Evolutionary conservation across 2,329 filamentous ascomycete species (phyloP).

Genomic region (Aschersonia sp.): DNA sequence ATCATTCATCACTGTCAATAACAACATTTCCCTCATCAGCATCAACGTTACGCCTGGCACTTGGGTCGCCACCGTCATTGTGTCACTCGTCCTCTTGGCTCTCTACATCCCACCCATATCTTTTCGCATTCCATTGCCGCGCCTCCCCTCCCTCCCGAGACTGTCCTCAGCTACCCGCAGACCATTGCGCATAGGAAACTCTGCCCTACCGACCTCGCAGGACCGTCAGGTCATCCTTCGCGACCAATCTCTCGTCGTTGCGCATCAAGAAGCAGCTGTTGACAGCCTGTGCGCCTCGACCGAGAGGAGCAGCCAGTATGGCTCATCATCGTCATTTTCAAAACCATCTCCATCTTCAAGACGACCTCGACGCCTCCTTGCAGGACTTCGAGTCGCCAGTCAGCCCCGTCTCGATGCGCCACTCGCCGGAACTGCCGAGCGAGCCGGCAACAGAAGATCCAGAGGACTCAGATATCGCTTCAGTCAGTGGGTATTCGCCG

Average conservation of each 20-base stretch:
- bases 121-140: constrained; percentile 15
- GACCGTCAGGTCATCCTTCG: constrained; percentile 15
- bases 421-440: constrained; percentile 18
- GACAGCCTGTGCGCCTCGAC: no score
- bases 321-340: neutral
- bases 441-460: constrained; percentile 19
- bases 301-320: no score
- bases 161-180: constrained; percentile 9
- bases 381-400: constrained; percentile 39
- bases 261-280: neutral
- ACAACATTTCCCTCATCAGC: constrained; percentile 45
- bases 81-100: constrained; percentile 35
- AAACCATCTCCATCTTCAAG: constrained; percentile 16
- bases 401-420: constrained; percentile 17
- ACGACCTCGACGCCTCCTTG: constrained; percentile 35
- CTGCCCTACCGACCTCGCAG: constrained; percentile 12
- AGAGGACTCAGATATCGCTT: constrained; percentile 31
- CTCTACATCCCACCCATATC: constrained; percentile 28
- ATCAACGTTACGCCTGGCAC: constrained; percentile 44
- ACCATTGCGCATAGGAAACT: constrained; percentile 8
- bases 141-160: constrained; percentile 6
- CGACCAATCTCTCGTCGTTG: constrained; percentile 16
- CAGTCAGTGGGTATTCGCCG: constrained; percentile 43
- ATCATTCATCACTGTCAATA: constrained; percentile 45
- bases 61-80: constrained; percentile 35